Base-by-base conservation (phyloP, 1,284 basidiomycete genomes). In the Microbotryum silenes-acaulis region DNA sequence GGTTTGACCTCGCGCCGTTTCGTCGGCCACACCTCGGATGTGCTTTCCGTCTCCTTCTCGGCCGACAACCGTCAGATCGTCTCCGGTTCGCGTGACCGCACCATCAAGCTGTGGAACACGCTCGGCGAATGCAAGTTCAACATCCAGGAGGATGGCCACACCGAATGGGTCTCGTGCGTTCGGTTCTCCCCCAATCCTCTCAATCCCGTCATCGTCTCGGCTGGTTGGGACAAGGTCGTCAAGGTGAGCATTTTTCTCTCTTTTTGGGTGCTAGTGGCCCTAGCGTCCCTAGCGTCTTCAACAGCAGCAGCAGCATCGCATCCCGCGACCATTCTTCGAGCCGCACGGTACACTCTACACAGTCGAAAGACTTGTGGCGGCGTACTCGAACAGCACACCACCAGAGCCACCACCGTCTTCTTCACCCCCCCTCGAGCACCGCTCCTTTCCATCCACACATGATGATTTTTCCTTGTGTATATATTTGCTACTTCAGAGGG, bases 31-130 rank as follows among this genome's bases (percentile, higher is more conserved):
- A 94, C 86, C 71, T 89, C 89, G 71, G 96, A 98, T 76, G 96
- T 99, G 69, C 84, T 98, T 68, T 96, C 91, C 70, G 91, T 96
- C 80, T 91, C 89, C 78, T 96, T 96, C 85, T 91, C 88, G 68
- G 91, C 91, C 68, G 92, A 94, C 80, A 96, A 96, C 85, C 82
- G 91, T 76, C 94, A 98, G 79, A 99, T 99, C 77, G 96, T 98
- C 71, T 97, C 92, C 64, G 96, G 92, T 63, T 93, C 91, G 68
- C 89, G 96, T 72, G 96, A 99, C 84, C 83, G 83, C 77, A 88
- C 88, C 59, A 99, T 98, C 83, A 99, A 98, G 80, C 89, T 99
- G 75, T 99, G 96, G 96, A 98, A 99, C 82, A 99, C 96, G 69
- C 87, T 99, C 70, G 96, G 96, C 76, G 96, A 99, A 80, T 98